These are phyloP conservation scores for Exidia glandulosa DNA, from an alignment of 768 basidiomycete genomes.

Conservation along the genomic window DNA sequence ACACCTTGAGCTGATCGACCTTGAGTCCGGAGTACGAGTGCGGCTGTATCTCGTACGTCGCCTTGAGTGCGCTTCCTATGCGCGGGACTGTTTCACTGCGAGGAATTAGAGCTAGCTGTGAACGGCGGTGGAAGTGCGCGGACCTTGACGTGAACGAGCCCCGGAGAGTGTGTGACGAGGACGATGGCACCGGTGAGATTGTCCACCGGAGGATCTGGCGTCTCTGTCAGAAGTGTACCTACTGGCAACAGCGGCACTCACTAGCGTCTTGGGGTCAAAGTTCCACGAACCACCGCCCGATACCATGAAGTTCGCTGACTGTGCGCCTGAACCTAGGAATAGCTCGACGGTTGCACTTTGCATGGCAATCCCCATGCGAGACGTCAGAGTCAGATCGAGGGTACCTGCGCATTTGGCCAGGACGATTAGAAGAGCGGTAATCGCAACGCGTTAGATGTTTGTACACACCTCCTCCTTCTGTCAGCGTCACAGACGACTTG, in stretches of 20 bases:
- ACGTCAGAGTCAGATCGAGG: slow-evolving; percentile 52
- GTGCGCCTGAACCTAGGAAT: slow-evolving; percentile 63
- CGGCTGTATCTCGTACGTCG: slow-evolving; percentile 58
- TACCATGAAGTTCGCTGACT: slow-evolving; percentile 59
- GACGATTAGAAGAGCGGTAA: neutral
- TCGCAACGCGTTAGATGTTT: neutral
- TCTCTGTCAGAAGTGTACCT: neutral
- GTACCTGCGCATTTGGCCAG: slow-evolving; percentile 27
- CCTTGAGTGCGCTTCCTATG: slow-evolving; percentile 64
- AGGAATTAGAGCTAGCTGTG: neutral
- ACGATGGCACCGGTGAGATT: slow-evolving; percentile 50
- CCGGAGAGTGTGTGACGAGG: slow-evolving; percentile 59
- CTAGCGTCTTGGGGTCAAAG: slow-evolving; percentile 62
- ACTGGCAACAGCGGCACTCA: slow-evolving; percentile 15
- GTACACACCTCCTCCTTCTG: slow-evolving; percentile 33
- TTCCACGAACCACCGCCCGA: slow-evolving; percentile 63
- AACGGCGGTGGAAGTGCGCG: neutral
- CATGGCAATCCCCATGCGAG: slow-evolving; percentile 51
- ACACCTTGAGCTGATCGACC: slow-evolving; percentile 75
- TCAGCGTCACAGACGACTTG: slow-evolving; percentile 21
- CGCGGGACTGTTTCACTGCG: slow-evolving; percentile 35
- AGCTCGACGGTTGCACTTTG: slow-evolving; percentile 65
- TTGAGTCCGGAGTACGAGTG: slow-evolving; percentile 72
- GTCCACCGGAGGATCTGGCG: slow-evolving; percentile 70
- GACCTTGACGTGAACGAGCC: slow-evolving; percentile 68